Evolutionary conservation across 2,329 filamentous ascomycete species (phyloP).

Genomic region (Aspergillus fischeri): DNA sequence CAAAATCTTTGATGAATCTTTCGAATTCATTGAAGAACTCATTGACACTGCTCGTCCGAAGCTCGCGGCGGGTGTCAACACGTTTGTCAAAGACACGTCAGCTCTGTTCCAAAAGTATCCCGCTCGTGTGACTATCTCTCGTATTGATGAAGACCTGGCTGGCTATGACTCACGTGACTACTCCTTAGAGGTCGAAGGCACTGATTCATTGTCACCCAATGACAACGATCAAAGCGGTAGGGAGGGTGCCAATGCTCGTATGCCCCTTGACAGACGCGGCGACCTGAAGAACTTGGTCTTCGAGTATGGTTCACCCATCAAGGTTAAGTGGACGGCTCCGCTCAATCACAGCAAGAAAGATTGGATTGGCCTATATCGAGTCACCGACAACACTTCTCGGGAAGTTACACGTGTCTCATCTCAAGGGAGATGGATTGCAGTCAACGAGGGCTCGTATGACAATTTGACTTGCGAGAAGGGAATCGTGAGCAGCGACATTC

Average conservation of each 20-base stretch:
- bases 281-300: constrained; percentile 72
- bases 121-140: constrained; percentile 75
- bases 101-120: constrained; percentile 87
- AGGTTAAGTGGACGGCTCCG: constrained; percentile 85
- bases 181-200: constrained; percentile 68
- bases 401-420: constrained; percentile 80
- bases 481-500: constrained; percentile 66
- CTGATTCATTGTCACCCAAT: constrained; percentile 49
- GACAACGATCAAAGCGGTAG: constrained; percentile 63
- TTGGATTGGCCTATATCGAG: constrained; percentile 95
- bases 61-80: constrained; percentile 78
- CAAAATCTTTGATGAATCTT: constrained; percentile 76
- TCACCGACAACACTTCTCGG: constrained; percentile 85
- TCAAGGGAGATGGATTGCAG: constrained; percentile 84
- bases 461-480: constrained; percentile 69
- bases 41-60: constrained; percentile 81
- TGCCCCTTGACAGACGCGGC: constrained; percentile 57
- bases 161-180: constrained; percentile 79
- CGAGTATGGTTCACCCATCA: constrained; percentile 86
- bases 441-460: constrained; percentile 72
- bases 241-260: constrained; percentile 66
- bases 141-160: constrained; percentile 72
- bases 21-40: constrained; percentile 87
- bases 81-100: constrained; percentile 81
- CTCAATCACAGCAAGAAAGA: constrained; percentile 83